Evolutionary conservation across 164 flowering plant species (phyloP).

Genomic region (Cinnamomum chago): DNA sequence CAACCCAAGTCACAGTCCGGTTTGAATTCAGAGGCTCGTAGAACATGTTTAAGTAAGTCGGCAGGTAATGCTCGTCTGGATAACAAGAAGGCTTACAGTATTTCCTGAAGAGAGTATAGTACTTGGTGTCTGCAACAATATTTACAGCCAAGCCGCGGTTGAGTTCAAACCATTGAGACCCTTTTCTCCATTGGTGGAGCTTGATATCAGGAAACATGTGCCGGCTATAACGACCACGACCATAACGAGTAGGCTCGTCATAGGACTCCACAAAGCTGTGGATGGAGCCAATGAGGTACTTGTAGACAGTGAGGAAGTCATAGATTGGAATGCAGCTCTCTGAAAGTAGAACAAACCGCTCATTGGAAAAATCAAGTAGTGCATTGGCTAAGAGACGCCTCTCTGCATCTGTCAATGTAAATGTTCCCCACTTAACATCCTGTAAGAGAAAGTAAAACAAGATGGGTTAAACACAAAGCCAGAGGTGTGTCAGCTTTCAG

Average conservation of each 20-base stretch:
- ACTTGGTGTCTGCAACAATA: constrained; percentile 66
- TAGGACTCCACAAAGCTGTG: constrained; percentile 72
- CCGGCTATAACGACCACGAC: constrained; percentile 82
- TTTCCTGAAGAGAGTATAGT: constrained; percentile 58
- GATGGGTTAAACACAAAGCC: no score
- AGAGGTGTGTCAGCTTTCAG: no score
- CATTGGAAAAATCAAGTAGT: constrained; percentile 79
- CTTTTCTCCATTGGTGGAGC: constrained; percentile 84
- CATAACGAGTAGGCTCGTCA: constrained; percentile 81
- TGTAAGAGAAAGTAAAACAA: constrained; percentile 17
- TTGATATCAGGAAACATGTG: constrained; percentile 63
- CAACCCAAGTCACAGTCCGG: constrained; percentile 81
- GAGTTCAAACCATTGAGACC: constrained; percentile 90
- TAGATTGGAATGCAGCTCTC: constrained; percentile 88
- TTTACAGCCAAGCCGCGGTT: constrained; percentile 48
- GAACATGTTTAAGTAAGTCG: constrained; percentile 68
- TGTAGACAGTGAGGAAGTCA: constrained; percentile 63
- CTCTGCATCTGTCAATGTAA: constrained; percentile 61
- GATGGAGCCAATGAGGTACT: constrained; percentile 49
- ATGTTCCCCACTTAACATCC: constrained; percentile 74
- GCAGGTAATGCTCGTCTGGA: constrained; percentile 86
- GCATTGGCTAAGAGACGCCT: constrained; percentile 87
- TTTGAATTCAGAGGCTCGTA: constrained; percentile 51
- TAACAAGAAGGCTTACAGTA: constrained; percentile 81
- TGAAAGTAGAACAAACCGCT: constrained; percentile 80